Evolutionary conservation across 345 rosid species (phyloP), one percentile per base, ranked within the genome.

Genomic region (Ricinus communis): DNA sequence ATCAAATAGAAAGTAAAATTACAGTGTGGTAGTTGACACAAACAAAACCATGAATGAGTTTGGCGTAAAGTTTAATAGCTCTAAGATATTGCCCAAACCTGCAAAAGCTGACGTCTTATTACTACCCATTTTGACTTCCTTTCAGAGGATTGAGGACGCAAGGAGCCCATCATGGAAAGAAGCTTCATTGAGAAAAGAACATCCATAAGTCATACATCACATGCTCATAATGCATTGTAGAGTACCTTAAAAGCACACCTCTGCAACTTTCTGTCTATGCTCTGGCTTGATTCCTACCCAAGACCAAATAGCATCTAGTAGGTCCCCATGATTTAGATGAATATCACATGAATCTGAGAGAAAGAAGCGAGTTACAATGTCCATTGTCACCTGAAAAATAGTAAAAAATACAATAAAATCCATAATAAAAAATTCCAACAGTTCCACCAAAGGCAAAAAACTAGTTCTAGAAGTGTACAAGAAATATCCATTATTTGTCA

Each of bases 201-300:
- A 72, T 59, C 59, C 69, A 78, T 87, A 53, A 82, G 72, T 58
- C 65, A 71, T 62, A 50, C 62, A 59, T 73, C 27, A 52, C 51
- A 57, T 21, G 22, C 40, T 66, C 74, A 57, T 66, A 28, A 66
- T 18, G 31, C 63, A 62, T 61, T 49, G 49, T 5, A 64, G 18
- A 52, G 57, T 66, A 61, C 9, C 61, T 63, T 47, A 57, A 74
- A 10, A 51, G 65, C 54, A 68, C 80, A 90, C 98, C 98, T 94
- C 98, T 58, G 97, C 98, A 46, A 90, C 97, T 87, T 90, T 91
- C 56, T 73, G 86, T 66, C 95, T 87, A 66, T 88, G 91, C 76
- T 91, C 96, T 57, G 87, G 87, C 73, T 80, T 91, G 72, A 94
- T 85, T 84, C 98, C 98, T 62, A 83, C 85, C 97, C 98, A 94